Conservation (phyloP, 257 asterid species). For the Nemophila menziesii region DNA sequence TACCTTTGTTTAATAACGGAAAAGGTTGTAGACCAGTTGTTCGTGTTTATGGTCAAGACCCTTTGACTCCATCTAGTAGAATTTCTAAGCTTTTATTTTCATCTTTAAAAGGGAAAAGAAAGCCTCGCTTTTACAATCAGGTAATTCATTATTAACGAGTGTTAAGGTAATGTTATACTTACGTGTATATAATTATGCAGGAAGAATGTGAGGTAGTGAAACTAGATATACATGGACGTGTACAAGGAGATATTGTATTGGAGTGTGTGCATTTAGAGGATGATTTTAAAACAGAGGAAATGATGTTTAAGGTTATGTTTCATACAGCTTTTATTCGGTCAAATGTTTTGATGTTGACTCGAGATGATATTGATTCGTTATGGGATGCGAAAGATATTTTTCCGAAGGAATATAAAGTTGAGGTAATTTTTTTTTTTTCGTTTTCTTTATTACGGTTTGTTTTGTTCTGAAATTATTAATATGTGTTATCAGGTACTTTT, state of each 20-base stretch:
- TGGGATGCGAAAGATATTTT: slow-evolving; percentile 84
- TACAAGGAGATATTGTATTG: slow-evolving; percentile 88
- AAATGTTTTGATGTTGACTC: slow-evolving; percentile 59
- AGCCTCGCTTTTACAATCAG: slow-evolving; percentile 55
- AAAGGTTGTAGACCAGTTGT: slow-evolving; percentile 83
- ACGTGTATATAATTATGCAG: slow-evolving; percentile 45
- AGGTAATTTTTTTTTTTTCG: slow-evolving; percentile 48
- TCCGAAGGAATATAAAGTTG: slow-evolving; percentile 75
- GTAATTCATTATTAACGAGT: slow-evolving; percentile 33
- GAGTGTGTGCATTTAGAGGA: slow-evolving; percentile 92
- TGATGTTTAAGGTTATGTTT: slow-evolving; percentile 82
- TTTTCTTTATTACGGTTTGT: slow-evolving; percentile 22
- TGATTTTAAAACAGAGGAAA: slow-evolving; percentile 74
- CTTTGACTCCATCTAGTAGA: slow-evolving; percentile 60
- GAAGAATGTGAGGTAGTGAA: slow-evolving; percentile 81
- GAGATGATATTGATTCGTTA: slow-evolving; percentile 82
- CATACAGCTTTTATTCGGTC: slow-evolving; percentile 90
- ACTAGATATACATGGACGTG: slow-evolving; percentile 57
- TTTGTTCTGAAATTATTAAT: slow-evolving; percentile 24
- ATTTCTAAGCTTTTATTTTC: slow-evolving; percentile 85
- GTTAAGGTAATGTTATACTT: too few relatives aligned
- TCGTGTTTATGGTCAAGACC: slow-evolving; percentile 89
- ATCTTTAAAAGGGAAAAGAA: slow-evolving; percentile 42
- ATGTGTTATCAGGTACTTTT: slow-evolving; percentile 74
- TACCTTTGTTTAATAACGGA: slow-evolving; percentile 65